These are phyloP conservation scores for Gracilaria gracilis DNA, from an alignment of 23 red algal species.

Conservation along the genomic window DNA sequence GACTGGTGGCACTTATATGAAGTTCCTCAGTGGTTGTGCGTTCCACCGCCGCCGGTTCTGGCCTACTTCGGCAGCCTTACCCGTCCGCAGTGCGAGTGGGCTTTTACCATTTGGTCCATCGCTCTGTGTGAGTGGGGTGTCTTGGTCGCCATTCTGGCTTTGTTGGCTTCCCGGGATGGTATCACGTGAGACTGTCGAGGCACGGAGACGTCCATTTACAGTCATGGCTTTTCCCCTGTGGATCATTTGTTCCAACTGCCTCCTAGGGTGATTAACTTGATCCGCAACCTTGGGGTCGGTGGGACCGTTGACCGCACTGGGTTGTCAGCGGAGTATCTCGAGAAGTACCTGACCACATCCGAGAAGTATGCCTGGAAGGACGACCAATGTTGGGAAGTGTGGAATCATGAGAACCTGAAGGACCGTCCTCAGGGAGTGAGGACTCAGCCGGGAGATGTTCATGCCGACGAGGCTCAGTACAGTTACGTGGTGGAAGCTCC, in stretches of 20 bases:
- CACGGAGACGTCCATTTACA: background rate
- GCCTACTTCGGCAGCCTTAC: background rate
- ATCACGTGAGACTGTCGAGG: background rate
- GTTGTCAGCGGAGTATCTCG: background rate
- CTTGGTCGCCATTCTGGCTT: background rate
- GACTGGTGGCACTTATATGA: background rate
- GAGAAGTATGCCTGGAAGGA: no score
- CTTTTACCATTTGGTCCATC: background rate
- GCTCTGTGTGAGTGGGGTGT: background rate
- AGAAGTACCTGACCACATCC: background rate
- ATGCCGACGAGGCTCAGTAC: background rate
- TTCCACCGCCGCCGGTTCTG: background rate
- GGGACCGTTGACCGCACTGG: no score
- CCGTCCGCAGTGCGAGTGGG: background rate
- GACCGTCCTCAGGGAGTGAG: background rate
- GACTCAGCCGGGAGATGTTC: background rate
- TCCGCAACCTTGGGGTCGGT: background rate
- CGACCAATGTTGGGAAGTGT: background rate
- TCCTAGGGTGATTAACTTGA: background rate
- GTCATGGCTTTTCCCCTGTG: background rate
- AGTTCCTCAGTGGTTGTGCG: conserved; percentile 1
- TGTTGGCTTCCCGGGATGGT: background rate
- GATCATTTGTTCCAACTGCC: background rate
- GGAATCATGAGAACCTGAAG: background rate
- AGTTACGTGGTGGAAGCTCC: background rate